A percentile compares a stretch with the other conserved stretches of the same genome.
Evolutionary conservation across 2,329 filamentous ascomycete genomes (phyloP).

Genomic region (Fusarium vanettenii): DNA sequence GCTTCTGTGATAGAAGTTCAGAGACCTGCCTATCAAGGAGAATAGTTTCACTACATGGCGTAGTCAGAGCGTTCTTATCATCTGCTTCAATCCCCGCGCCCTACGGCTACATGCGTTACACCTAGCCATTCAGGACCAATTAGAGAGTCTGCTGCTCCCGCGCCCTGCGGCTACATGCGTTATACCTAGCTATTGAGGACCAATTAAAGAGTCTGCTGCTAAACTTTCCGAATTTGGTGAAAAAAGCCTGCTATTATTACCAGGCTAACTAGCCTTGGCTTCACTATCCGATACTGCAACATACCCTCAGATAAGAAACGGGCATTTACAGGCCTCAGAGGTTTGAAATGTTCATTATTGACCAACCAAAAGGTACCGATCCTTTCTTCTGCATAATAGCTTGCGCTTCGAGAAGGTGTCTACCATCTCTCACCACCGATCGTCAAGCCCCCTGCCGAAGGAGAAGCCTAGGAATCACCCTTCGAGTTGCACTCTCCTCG

Average conservation of each 20-base stretch:
- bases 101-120: background rate
- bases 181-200: background rate
- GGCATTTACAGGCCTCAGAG: no score
- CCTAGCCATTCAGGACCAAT: background rate
- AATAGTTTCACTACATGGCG: background rate
- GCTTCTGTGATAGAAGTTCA: background rate
- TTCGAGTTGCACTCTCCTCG: background rate
- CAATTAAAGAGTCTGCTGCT: background rate
- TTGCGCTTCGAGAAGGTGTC: no score
- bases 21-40: background rate
- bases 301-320: background rate
- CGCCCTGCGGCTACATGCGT: background rate
- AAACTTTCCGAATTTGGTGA: background rate
- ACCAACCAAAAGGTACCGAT: no score
- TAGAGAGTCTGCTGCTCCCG: background rate
- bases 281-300: background rate
- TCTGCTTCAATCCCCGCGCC: background rate
- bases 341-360: no score
- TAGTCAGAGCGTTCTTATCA: background rate
- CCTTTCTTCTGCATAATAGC: no score
- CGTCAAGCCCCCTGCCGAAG: no score
- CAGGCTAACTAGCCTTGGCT: background rate
- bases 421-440: no score
- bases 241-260: background rate
- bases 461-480: background rate